phyloP scores from a whole-genome alignment of 345 rosid genomes.

The Eucalyptus decipiens region DNA sequence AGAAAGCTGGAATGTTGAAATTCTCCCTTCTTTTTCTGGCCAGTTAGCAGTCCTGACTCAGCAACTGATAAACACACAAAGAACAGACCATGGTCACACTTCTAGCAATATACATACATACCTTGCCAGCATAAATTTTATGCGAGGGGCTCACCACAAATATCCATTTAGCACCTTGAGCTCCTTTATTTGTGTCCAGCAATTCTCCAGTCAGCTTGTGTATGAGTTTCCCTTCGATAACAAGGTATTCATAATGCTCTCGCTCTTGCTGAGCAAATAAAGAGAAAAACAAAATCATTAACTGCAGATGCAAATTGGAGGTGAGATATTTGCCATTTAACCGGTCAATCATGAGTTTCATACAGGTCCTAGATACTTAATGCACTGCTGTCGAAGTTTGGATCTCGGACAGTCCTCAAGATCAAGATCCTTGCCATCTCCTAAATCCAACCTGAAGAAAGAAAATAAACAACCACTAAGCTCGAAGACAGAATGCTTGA shows the following conservation, averaged over 20 bases:
- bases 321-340: not conserved
- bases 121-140: constrained; percentile 23
- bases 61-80: not conserved
- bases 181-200: constrained; percentile 9
- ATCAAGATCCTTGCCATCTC: constrained; percentile 20
- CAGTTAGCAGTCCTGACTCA: not conserved
- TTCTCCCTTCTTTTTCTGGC: constrained; percentile 84
- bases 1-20: constrained; percentile 96
- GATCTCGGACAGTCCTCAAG: constrained; percentile 19
- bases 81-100: not conserved
- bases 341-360: not conserved
- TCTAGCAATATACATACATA: not conserved
- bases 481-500: not conserved
- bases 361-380: constrained; percentile 30
- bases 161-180: constrained; percentile 13
- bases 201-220: constrained; percentile 10
- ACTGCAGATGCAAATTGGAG: not conserved
- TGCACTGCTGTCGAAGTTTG: constrained; percentile 17
- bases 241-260: constrained; percentile 5
- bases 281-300: not conserved
- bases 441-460: constrained; percentile 18
- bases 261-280: constrained; percentile 15
- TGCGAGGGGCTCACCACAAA: constrained; percentile 18
- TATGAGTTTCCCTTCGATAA: constrained; percentile 5
- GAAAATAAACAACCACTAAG: not conserved